Evolutionary conservation across 148 eudicot genomes (phyloP), one percentile per base, ranked within the genome.

Genomic region (Chenopodium suecicum): DNA sequence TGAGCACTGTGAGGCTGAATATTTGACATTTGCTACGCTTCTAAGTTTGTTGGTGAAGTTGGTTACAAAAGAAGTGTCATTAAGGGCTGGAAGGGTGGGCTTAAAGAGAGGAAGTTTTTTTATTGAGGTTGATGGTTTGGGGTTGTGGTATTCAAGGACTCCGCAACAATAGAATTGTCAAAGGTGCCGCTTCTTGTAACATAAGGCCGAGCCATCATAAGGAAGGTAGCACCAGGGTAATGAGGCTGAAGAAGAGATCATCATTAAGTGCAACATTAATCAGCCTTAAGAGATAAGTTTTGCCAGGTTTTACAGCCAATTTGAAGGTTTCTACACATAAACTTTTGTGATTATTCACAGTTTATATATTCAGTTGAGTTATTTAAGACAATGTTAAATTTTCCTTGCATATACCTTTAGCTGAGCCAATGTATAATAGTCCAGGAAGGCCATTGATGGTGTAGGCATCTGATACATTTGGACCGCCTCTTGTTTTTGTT

Each of bases 251-350:
- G 84, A 88, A 88, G 64, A 89, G 89, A 34, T 90, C 89, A 25
- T 90, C 92, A 66, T 86, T 90, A 72, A 90, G 90, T 65, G 92
- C 92, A 34, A 88, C 92, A 67, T 88, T 90, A 87, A 90, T 83
- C 48, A 90, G 7, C 48, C 90, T 82, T 0, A 90, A 77, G 44
- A 90, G 86, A 34, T 90, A 90, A 0, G 90, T 86, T 67, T 88
- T 90, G 2, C 92, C 87, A 0, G 88, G 84, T 76, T 84, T 85
- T 0, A 90, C 92, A 48, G 77, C 87, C 81, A 90, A n/a, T 82
- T 84, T 90, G 83, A 83, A 90, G 67, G 88, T 87, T 56, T 88
- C 92, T 90, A 71, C 74, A 77, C 63, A 41, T 4, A 12, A 1
- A 44, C 9, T 19, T 37, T 37, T 4, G 65, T 8, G 25, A 22